Evolutionary conservation across 345 rosid genomes (phyloP).

Genomic region (Eucalyptus pauciflora): DNA sequence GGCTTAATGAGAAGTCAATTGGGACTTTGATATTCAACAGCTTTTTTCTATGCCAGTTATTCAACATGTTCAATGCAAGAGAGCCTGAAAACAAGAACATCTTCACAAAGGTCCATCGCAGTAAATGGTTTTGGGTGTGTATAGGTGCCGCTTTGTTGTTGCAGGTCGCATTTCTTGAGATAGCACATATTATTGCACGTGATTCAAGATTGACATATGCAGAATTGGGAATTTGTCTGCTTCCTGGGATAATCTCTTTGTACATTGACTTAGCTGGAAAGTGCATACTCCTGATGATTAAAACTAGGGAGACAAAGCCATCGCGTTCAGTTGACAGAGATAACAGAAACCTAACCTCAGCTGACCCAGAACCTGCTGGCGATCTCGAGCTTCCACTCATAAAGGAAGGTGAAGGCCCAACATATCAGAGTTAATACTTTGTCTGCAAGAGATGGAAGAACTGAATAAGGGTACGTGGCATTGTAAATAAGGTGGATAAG

Average conservation of each 20-base stretch:
- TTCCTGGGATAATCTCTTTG: not conserved
- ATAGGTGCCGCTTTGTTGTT: not conserved
- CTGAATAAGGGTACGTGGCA: too few relatives aligned
- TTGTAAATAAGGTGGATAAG: too few relatives aligned
- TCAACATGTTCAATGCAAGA: slow-evolving; percentile 6
- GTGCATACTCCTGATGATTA: not conserved
- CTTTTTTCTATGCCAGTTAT: slow-evolving; percentile 8
- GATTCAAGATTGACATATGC: not conserved
- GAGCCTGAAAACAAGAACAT: not conserved
- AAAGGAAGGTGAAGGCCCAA: too few relatives aligned
- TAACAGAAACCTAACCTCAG: too few relatives aligned
- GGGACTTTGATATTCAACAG: slow-evolving; percentile 9
- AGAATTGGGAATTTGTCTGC: not conserved
- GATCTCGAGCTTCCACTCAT: too few relatives aligned
- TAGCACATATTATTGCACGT: not conserved
- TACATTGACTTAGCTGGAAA: not conserved
- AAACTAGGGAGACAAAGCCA: too few relatives aligned
- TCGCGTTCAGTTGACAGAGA: too few relatives aligned
- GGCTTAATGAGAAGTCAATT: not conserved
- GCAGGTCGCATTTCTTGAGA: not conserved
- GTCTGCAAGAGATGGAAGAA: too few relatives aligned
- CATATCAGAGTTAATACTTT: too few relatives aligned
- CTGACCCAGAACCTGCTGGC: too few relatives aligned
- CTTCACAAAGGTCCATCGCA: not conserved
- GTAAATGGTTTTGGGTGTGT: not conserved